A percentile compares a stretch with the other conserved stretches of the same genome.
These are phyloP conservation scores for Avena sativa DNA, from an alignment of 176 grass and related monocot species.

Conservation along the genomic window DNA sequence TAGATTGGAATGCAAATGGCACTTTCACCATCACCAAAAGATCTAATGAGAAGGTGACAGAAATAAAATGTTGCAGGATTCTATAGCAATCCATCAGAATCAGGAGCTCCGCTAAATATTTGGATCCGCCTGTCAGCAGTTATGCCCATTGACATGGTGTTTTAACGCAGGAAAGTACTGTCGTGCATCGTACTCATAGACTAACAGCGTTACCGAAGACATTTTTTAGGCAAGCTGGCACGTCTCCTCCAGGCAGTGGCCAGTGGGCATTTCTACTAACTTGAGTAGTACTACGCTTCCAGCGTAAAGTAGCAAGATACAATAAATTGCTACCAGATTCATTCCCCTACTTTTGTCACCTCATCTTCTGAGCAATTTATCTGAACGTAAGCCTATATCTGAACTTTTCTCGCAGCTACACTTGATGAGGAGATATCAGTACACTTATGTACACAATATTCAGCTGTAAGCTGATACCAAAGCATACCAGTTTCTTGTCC, in stretches of 20 bases:
- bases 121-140: background rate
- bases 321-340: too few species aligned
- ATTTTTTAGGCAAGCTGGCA: background rate
- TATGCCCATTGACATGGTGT: background rate
- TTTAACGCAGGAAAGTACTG: background rate
- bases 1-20: too few species aligned
- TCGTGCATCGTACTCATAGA: background rate
- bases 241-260: background rate
- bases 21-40: too few species aligned
- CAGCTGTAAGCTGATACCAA: background rate
- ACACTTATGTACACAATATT: background rate
- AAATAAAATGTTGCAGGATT: background rate
- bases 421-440: background rate
- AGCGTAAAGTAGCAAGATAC: background rate
- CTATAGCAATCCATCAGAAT: background rate
- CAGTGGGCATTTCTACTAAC: conserved; percentile 8
- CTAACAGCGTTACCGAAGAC: background rate
- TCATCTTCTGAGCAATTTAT: background rate
- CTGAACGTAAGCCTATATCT: background rate
- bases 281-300: background rate
- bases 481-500: background rate
- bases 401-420: background rate
- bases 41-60: too few species aligned
- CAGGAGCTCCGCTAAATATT: background rate
- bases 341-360: background rate